These are phyloP conservation scores for Besnoitia besnoiti DNA, from an alignment of 169 alveolate genomes.

Conservation along the genomic window DNA sequence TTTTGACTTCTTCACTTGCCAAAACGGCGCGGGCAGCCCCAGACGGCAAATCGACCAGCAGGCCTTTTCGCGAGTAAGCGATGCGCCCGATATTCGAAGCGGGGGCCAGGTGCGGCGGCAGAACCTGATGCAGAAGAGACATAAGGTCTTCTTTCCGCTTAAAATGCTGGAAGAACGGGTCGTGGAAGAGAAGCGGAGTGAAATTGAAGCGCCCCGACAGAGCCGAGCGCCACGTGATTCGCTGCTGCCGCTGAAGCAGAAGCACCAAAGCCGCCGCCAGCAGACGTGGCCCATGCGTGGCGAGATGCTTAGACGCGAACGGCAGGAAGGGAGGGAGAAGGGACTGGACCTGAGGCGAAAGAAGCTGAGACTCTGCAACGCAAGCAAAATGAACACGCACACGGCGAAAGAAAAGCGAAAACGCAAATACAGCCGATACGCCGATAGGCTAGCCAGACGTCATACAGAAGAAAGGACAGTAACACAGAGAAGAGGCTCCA, in stretches of 20 bases:
- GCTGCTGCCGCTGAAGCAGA: constrained; percentile 50
- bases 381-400: neutral
- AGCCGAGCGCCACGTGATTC: constrained; percentile 49
- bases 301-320: neutral
- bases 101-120: neutral
- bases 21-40: constrained; percentile 19
- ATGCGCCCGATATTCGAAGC: constrained; percentile 34
- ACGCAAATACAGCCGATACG: no score
- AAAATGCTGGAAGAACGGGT: constrained; percentile 22
- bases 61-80: constrained; percentile 32
- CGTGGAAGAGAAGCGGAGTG: constrained; percentile 48
- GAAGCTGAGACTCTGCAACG: constrained; percentile 36
- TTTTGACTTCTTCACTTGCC: neutral
- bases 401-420: neutral
- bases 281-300: constrained; percentile 47
- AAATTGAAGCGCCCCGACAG: constrained; percentile 42
- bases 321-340: constrained; percentile 22
- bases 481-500: no score
- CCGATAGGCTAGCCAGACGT: no score
- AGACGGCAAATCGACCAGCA: constrained; percentile 47
- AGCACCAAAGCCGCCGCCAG: constrained; percentile 56
- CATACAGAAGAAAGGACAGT: no score
- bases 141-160: constrained; percentile 10
- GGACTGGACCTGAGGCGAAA: neutral
- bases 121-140: constrained; percentile 24